Base-by-base conservation (phyloP, 1,284 basidiomycete species). In the Sporisorium reilianum region DNA sequence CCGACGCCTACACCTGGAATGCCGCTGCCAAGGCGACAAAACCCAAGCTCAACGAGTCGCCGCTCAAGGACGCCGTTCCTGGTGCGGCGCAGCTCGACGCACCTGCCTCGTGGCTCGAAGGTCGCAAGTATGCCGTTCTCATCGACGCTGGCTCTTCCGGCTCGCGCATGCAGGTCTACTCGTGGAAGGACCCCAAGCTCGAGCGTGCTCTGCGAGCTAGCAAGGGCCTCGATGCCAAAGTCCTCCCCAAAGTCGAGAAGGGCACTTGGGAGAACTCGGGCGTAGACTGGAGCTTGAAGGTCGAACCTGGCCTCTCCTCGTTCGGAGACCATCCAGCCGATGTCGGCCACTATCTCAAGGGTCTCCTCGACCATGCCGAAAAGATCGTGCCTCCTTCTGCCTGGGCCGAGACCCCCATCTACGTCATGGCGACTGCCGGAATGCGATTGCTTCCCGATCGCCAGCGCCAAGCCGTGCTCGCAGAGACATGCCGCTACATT, bases 111-210 rank as follows among this genome's bases (percentile, higher is more conserved):
- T 75, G 78, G 73, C 55, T 64, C n/a, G 48, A 60, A 40, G 64
- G 61, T 25, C 66, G 83, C 30, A 68, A 84, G 45, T 99, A 96
- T 86, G 95, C 94, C 53, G 90, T 99, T 69, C 94, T 99, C 63
- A 92, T 99, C 84, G 96, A 99, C 87, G 96, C 96, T 80, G 96
- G 96, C 73, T 97, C 94, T 82, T 97, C 95, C 12, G 96, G 96
- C 38, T 98, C 95, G 7, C 89, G 97, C 52, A 88, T 98, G 50
- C 95, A 97, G 86, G 94, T 99, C 76, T 99, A 99, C 87, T 95
- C 93, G 81, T 99, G 96, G 96, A 90, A 89, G 73, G 92, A 97
- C 84, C 90, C 94, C 20, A 88, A 89, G 56, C 85, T 88, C 1
- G 87, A 88, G 63, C 80, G 86, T 3, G 70, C 58, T 77, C 80